Base-by-base conservation (phyloP, 1,284 basidiomycete genomes). In the Ustilago bromivora region DNA sequence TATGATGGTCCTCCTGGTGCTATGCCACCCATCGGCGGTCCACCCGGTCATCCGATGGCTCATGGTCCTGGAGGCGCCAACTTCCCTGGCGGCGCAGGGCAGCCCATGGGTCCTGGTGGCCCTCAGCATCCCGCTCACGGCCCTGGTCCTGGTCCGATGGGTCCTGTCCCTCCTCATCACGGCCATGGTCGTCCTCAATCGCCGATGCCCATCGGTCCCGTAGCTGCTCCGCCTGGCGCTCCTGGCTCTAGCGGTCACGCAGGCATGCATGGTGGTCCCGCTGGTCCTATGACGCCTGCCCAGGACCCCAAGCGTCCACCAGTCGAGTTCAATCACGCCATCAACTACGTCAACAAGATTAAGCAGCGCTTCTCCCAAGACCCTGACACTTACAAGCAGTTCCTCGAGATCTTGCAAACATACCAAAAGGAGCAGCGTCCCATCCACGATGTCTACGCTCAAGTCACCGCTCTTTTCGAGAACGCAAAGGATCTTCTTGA, bases 331-430 rank as follows among this genome's bases (percentile, higher is more conserved):
- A 95, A 98, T 87, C 95, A 96, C 85, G 97, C 97, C 28, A 98
- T 99, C 80, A 92, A 94, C 82, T 99, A 96, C 86, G 92, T 99
- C 81, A 98, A 98, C 90, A 96, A 96, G 89, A 99, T 99, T 89
- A 99, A 99, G 89, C 92, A 92, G 53, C 91, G 96, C 57, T 99
- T 93, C 87, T 89, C 91, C n/a, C 91, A 93, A 74, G 95, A 98
- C 78, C 92, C 93, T 28, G 94, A 96, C 82, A 96, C 93, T 52
- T 99, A 99, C 89, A 98, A 98, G 88, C 92, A 95, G 84, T 99
- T 99, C 88, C 89, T 99, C 82, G 96, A 99, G 88, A 96, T 99
- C 63, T 88, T 99, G 78, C 97, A 99, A 89, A 93, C 94, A 36
- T 98, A 98, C 87, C 96, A 98, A 87, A 96, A 96, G 86, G 96